Base-by-base conservation (phyloP, 106 monocot genomes). In the Chionographis japonica region DNA sequence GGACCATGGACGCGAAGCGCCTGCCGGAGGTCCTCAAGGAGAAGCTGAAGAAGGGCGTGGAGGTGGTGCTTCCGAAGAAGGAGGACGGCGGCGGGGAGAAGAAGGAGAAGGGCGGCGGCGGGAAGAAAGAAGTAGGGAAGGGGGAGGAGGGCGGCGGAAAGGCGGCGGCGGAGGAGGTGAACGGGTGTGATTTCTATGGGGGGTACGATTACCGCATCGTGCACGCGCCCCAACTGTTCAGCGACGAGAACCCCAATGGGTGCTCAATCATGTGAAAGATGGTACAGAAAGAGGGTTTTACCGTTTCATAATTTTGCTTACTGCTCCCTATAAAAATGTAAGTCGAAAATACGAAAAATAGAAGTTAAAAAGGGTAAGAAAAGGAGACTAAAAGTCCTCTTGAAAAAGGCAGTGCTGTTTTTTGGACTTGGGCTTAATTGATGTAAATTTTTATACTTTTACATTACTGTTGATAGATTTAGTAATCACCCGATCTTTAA, bases 211-310 rank as follows among this genome's bases (percentile, higher is more conserved):
- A 75, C 17, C 61, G 86, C 68, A 67, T 79, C 74, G 67, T 74
- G 18, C 76, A 79, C 52, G 73, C 86, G 13, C 86, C 89, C 14
- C 95, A 91, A 72, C 27, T 92, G 37, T 91, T 95, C 66, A 95
- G 89, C 73, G 95, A 95, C 18, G 95, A 95, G 67, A 95, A 95
- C 74, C 92, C 95, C 27, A 92, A 95, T 71, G 88, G 89, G 3
- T 97, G 95, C 73, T 80, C 79, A 18, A 58, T 95, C 27, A 91
- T 91, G 91, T 95, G 84, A 91, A 19, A 76, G 73, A 27, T 72
- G 75, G 35, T 27, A 27, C 27, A 27, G 27, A 27, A 27, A 27
- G 27, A 27, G 27, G 27, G 27, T 1, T 27, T 27, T 27, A 27
- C 27, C 27, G 27, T 27, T 1, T 27, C 27, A 27, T 27, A 27